These are phyloP conservation scores for Pseudogymnoascus sp. DNA, from an alignment of 2,329 filamentous ascomycete genomes.

Conservation along the genomic window DNA sequence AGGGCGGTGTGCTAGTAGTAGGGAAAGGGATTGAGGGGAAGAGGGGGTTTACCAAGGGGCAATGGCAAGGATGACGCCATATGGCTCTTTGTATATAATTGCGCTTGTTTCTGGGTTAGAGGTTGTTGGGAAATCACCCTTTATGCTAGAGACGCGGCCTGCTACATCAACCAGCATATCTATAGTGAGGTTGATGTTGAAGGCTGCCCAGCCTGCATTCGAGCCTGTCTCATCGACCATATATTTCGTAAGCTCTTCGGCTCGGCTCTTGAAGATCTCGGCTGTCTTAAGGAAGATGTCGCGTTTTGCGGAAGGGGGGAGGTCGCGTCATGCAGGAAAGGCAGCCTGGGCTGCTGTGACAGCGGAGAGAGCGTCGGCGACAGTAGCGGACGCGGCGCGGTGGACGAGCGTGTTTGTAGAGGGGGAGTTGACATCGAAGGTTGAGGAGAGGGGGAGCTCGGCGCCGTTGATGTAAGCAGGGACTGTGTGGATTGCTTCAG, in stretches of 20 bases:
- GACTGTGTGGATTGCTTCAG: too few relatives aligned
- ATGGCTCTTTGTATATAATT: constrained; percentile 66
- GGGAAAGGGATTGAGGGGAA: background rate
- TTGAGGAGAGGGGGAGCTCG: constrained; percentile 38
- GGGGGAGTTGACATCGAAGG: constrained; percentile 52
- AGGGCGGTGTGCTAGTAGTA: background rate
- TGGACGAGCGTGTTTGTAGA: constrained; percentile 43
- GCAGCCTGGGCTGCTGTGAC: constrained; percentile 52
- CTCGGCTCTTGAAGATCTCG: constrained; percentile 51
- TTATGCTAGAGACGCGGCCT: constrained; percentile 31
- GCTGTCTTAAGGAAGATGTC: constrained; percentile 64
- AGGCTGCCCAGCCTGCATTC: constrained; percentile 31
- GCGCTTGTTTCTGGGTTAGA: constrained; percentile 45
- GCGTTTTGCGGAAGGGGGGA: constrained; percentile 52
- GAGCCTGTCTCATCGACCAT: constrained; percentile 46
- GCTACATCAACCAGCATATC: constrained; percentile 38
- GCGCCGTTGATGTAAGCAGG: constrained; percentile 38
- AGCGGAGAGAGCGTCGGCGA: constrained; percentile 47
- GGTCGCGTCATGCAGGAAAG: constrained; percentile 60
- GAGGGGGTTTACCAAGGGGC: constrained; percentile 61
- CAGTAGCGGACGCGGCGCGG: constrained; percentile 48
- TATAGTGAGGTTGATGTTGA: constrained; percentile 33
- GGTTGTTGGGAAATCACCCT: constrained; percentile 31
- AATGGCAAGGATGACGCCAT: constrained; percentile 70
- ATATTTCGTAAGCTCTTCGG: constrained; percentile 52